These are phyloP conservation scores for Botryotinia narcissicola DNA, from an alignment of 2,329 filamentous ascomycete genomes.

Conservation along the genomic window DNA sequence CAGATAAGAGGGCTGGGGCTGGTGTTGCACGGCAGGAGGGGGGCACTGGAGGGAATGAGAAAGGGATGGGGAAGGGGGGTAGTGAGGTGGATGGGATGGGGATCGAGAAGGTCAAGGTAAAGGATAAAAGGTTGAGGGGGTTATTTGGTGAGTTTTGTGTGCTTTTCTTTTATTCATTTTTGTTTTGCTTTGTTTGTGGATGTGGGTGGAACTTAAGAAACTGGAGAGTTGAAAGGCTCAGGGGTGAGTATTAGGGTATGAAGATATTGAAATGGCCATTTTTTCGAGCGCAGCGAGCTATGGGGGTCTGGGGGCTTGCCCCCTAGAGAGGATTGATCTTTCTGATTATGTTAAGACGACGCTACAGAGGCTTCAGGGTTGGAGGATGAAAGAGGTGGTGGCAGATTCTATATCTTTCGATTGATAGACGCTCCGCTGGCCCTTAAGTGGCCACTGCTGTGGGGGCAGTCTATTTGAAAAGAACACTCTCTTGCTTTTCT, in stretches of 20 bases:
- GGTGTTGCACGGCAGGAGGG: slow-evolving; percentile 9
- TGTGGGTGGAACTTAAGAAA: too few species aligned
- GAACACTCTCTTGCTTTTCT: background rate
- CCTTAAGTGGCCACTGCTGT: background rate
- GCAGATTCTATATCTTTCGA: background rate
- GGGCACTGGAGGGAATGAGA: too few species aligned
- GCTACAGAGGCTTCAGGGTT: background rate
- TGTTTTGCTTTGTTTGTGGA: too few species aligned
- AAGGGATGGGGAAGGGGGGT: background rate
- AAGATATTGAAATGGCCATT: background rate
- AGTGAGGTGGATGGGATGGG: background rate
- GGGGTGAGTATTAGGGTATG: background rate
- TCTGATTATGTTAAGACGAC: background rate
- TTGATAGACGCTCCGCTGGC: background rate
- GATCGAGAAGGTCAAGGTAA: background rate
- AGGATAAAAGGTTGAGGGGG: slow-evolving; percentile 1
- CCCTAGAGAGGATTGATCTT: background rate
- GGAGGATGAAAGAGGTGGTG: background rate
- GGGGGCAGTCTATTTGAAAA: slow-evolving; percentile 26
- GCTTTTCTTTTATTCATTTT: background rate
- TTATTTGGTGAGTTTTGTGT: slow-evolving; percentile 7
- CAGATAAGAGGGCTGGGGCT: background rate
- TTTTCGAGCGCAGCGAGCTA: background rate
- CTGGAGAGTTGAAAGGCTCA: background rate
- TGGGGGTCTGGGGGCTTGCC: background rate